Evolutionary conservation across 2,329 filamentous ascomycete genomes (phyloP).

Genomic region (Fusarium haematococcum): DNA sequence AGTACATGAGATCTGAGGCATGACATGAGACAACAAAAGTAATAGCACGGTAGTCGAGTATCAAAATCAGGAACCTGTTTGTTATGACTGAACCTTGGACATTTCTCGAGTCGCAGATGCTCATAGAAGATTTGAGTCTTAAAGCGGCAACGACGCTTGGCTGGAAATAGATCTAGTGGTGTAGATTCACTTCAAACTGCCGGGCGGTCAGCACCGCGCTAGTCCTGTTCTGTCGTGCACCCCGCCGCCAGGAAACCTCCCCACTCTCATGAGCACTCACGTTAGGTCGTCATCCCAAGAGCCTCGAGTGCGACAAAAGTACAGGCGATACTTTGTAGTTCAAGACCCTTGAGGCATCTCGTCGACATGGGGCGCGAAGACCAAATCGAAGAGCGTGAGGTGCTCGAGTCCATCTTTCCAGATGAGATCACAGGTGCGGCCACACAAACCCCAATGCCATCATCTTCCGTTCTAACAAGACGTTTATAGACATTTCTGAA

Average conservation of each 20-base stretch:
- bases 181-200: conserved; percentile 47
- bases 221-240: conserved; percentile 38
- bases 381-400: conserved; percentile 94
- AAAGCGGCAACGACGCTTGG: not conserved
- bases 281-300: conserved; percentile 27
- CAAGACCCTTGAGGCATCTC: conserved; percentile 2
- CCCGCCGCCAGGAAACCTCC: conserved; percentile 44
- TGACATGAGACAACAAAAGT: not conserved
- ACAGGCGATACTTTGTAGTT: conserved; percentile 12
- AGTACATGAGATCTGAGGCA: not conserved
- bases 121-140: not conserved
- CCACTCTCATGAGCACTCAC: conserved; percentile 40
- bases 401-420: conserved; percentile 97
- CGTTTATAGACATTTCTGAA: conserved; percentile 81
- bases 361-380: conserved; percentile 79
- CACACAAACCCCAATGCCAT: not conserved
- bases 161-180: not conserved
- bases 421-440: conserved; percentile 89
- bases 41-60: not conserved
- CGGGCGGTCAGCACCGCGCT: conserved; percentile 50
- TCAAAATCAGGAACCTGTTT: not conserved
- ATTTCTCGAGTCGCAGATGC: not conserved
- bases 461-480: conserved; percentile 25
- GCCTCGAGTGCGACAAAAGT: conserved; percentile 11
- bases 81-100: not conserved